These are phyloP conservation scores for Niebla homalea DNA, from an alignment of 495 filamentous ascomycete species.

Conservation along the genomic window DNA sequence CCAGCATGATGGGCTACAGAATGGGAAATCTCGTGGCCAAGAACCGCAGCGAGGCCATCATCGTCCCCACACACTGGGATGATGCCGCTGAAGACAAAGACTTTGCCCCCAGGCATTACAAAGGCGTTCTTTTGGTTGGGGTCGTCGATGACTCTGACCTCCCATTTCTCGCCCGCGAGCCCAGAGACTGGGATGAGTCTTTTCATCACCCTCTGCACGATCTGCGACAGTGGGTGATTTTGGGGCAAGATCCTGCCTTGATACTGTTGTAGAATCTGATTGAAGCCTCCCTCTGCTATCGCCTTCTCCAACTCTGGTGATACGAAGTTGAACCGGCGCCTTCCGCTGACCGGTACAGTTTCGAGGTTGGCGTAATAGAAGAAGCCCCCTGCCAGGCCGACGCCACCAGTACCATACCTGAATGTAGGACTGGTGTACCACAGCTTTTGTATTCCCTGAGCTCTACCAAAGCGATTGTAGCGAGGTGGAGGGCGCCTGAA, in stretches of 20 bases:
- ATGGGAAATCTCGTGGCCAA: constrained; percentile 94
- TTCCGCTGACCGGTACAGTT: constrained; percentile 62
- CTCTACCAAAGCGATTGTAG: constrained; percentile 12
- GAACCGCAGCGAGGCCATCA: constrained; percentile 66
- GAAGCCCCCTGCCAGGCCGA: constrained; percentile 22
- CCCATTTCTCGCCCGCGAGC: constrained; percentile 55
- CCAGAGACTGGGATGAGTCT: constrained; percentile 57
- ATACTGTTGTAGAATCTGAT: constrained; percentile 35
- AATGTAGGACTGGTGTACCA: constrained; percentile 10
- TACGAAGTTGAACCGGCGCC: constrained; percentile 71
- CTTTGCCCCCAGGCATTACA: constrained; percentile 81
- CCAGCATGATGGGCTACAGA: constrained; percentile 68
- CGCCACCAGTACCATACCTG: constrained; percentile 10
- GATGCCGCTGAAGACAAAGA: constrained; percentile 84
- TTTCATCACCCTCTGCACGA: constrained; percentile 56
- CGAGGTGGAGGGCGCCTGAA: not conserved
- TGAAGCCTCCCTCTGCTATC: constrained; percentile 39
- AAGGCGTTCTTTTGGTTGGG: constrained; percentile 60
- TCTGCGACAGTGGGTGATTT: constrained; percentile 33
- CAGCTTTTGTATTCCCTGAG: not conserved
- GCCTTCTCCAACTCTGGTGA: constrained; percentile 39
- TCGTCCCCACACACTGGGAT: constrained; percentile 58
- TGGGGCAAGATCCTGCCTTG: constrained; percentile 35
- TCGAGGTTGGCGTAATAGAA: constrained; percentile 69
- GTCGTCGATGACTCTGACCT: constrained; percentile 73